These are phyloP conservation scores for Auriscalpium vulgare DNA, from an alignment of 768 basidiomycete genomes.

Conservation along the genomic window DNA sequence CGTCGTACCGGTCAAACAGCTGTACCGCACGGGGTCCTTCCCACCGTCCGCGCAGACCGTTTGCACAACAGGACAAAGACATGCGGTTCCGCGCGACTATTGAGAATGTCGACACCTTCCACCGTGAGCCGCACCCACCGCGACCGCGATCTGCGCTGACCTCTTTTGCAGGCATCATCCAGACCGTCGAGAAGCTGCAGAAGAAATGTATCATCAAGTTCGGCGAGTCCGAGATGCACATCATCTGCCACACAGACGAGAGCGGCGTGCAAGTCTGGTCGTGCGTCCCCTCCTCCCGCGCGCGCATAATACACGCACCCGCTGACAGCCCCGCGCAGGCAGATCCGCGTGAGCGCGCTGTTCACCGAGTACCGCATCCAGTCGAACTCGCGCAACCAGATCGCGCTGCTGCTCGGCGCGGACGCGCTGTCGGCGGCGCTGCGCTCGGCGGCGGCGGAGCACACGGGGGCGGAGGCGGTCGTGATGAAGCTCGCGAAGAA, in stretches of 20 bases:
- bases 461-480: slow-evolving; percentile 43
- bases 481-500: slow-evolving; percentile 86
- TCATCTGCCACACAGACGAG: slow-evolving; percentile 81
- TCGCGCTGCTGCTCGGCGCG: slow-evolving; percentile 62
- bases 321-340: slow-evolving; percentile 25
- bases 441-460: slow-evolving; percentile 34
- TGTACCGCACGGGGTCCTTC: no score
- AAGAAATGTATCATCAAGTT: slow-evolving; percentile 81
- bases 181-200: slow-evolving; percentile 76
- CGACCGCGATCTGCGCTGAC: background rate
- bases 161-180: slow-evolving; percentile 52
- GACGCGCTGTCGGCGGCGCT: slow-evolving; percentile 73
- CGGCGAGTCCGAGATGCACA: slow-evolving; percentile 62
- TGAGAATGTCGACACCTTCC: slow-evolving; percentile 12
- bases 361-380: slow-evolving; percentile 79
- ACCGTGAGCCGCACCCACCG: slow-evolving; percentile 3
- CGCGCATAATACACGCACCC: slow-evolving; percentile 13
- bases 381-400: slow-evolving; percentile 77
- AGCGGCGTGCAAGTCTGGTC: slow-evolving; percentile 87
- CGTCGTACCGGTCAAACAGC: no score
- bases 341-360: slow-evolving; percentile 58
- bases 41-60: no score
- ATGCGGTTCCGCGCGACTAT: slow-evolving; percentile 19
- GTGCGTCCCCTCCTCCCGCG: slow-evolving; percentile 27
- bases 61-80: background rate